Evolutionary conservation across 106 monocot genomes (phyloP).

Genomic region (Iris macrosiphon): DNA sequence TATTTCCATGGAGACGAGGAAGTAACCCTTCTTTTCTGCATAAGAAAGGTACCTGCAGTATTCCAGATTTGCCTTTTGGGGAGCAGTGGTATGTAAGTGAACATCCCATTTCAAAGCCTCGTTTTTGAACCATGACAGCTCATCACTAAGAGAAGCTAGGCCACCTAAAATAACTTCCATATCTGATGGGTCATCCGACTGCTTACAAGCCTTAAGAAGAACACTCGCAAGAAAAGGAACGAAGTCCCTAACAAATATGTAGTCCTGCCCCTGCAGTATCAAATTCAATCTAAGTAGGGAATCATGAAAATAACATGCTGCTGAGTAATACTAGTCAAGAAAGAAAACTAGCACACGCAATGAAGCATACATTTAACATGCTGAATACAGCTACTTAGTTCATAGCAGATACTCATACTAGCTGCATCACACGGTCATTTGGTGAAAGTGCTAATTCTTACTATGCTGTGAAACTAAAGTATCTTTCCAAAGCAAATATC

Average conservation of each 20-base stretch:
- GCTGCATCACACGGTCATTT: too few relatives aligned
- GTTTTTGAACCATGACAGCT: constrained; percentile 79
- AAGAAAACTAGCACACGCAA: too few relatives aligned
- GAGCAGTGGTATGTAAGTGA: constrained; percentile 28
- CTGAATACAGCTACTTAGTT: too few relatives aligned
- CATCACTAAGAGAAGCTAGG: constrained; percentile 61
- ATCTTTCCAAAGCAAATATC: too few relatives aligned
- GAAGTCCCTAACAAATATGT: constrained; percentile 82
- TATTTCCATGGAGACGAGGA: too few relatives aligned
- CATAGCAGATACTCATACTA: too few relatives aligned
- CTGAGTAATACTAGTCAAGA: too few relatives aligned
- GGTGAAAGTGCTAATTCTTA: too few relatives aligned
- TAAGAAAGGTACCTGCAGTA: constrained; percentile 70
- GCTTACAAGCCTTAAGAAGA: constrained; percentile 68
- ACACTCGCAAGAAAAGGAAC: constrained; percentile 77
- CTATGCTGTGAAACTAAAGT: too few relatives aligned
- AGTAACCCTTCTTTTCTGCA: too few relatives aligned
- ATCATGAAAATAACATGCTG: not conserved
- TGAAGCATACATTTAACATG: too few relatives aligned
- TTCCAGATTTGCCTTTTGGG: constrained; percentile 58
- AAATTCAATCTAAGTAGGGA: not conserved
- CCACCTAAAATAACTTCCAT: constrained; percentile 72
- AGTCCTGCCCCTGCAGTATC: constrained; percentile 69
- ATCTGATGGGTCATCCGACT: constrained; percentile 44
- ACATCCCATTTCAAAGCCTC: constrained; percentile 84